Evolutionary conservation across 805 yeast species (phyloP), one percentile per base, ranked within the genome.

Genomic region (Saturnispora sekii): DNA sequence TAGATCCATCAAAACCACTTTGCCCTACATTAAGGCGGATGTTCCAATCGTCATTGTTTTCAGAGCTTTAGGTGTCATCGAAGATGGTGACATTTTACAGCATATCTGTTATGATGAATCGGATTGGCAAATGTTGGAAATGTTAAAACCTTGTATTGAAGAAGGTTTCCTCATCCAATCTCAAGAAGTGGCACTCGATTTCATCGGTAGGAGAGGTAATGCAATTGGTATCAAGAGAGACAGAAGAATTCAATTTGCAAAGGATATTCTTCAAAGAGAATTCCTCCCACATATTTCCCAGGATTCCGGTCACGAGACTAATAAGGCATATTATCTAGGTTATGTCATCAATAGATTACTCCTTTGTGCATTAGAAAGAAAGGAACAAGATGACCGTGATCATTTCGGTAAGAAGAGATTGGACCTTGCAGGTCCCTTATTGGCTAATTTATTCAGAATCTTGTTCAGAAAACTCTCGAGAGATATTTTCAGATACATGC

Each of bases 71-170:
- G 99, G 99, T 54, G 93, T 93, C 40, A 96, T 93, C 17, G 97
- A 97, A 35, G 99, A 93, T 70, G 98, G 99, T 64, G 99, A 93
- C 68, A 93, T 93, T 59, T 72, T 93, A 60, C 97, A 93, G 66
- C 98, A 93, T 66, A 93, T 93, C 48, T 93, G 98, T 69, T 93
- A 90, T 65, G 99, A 93, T 65, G 88, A 87, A 49, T 84, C 82
- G 54, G 99, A 93, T 70, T 90, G 97, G 97, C 98, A 93, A 68
- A 93, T 93, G 98, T 76, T 93, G 65, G 99, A 93, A 68, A 87
- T 93, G 93, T 74, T 93, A 60, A 94, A 93, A 65, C 98, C 99
- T 6, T 93, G 97, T 76, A 95, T 93, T 50, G 99, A 93, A 65
- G 98, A 94, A 69, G 98, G 97, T 44, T 94, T 93, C 66, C 93